These are phyloP conservation scores for Yarrowia galli DNA, from an alignment of 1,139 yeast species.

Conservation along the genomic window DNA sequence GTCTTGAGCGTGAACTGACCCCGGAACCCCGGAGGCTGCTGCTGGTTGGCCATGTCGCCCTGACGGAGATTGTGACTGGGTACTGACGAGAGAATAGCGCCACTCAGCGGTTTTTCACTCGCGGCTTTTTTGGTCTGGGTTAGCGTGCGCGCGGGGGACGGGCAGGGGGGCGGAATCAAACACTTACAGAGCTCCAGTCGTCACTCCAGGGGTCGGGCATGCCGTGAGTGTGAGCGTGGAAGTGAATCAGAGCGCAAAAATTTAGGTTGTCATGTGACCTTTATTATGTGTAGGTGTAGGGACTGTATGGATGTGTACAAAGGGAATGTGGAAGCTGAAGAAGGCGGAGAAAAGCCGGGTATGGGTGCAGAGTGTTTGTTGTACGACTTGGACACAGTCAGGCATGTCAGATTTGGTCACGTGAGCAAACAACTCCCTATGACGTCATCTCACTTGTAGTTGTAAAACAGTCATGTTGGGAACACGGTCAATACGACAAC, in stretches of 20 bases:
- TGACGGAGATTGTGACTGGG: neutral
- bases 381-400: too few relatives aligned
- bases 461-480: too few relatives aligned
- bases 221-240: conserved; percentile 26
- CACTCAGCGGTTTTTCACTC: conserved; percentile 17
- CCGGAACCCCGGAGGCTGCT: conserved; percentile 29
- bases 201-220: conserved; percentile 38
- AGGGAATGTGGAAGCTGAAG: too few relatives aligned
- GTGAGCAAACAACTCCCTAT: too few relatives aligned
- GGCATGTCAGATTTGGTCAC: too few relatives aligned
- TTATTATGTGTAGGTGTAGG: too few relatives aligned
- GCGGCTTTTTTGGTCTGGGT: conserved; percentile 28
- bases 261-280: conserved; percentile 34
- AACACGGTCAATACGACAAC: too few relatives aligned
- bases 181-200: conserved; percentile 36
- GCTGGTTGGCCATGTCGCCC: conserved; percentile 6
- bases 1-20: conserved; percentile 33
- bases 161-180: neutral
- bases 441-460: too few relatives aligned
- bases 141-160: neutral
- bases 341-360: too few relatives aligned
- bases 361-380: too few relatives aligned
- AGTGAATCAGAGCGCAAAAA: conserved; percentile 3
- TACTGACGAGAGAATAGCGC: conserved; percentile 22
- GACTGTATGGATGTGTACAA: neutral